Percentiles rank a stretch among this genome's conserved stretches.
phyloP scores from a whole-genome alignment of 345 rosid species.

The Euphorbia lathyris region DNA sequence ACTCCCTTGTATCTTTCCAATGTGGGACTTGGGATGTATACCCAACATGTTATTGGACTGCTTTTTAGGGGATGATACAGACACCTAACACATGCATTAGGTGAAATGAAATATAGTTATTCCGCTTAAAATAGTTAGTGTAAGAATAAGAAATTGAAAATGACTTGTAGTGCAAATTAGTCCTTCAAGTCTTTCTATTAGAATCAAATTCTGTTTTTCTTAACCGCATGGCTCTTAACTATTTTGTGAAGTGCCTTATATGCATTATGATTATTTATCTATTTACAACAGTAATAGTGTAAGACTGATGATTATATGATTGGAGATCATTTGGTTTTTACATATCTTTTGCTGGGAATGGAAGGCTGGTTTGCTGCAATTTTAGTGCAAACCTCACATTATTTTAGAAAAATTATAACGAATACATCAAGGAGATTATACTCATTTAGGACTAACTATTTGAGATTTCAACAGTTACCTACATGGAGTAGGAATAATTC shows the following conservation, averaged over 20 bases:
- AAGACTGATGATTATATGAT: neutral
- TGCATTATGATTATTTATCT: neutral
- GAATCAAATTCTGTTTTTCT: neutral
- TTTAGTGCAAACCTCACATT: too few species aligned
- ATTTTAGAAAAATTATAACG: too few species aligned
- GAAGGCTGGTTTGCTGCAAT: too few species aligned
- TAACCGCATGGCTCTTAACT: neutral
- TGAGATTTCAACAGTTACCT: too few species aligned
- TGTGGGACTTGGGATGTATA: too few species aligned
- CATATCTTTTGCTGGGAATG: too few species aligned
- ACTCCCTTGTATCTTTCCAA: too few species aligned
- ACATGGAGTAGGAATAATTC: too few species aligned
- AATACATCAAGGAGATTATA: too few species aligned
- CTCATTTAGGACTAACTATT: too few species aligned
- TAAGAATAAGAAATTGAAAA: neutral
- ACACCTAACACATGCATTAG: neutral
- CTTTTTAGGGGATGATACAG: neutral
- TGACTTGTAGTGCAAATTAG: neutral
- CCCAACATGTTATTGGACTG: neutral
- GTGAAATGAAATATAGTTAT: neutral
- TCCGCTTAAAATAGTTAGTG: neutral
- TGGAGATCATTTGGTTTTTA: neutral
- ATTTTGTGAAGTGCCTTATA: neutral
- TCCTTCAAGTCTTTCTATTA: neutral
- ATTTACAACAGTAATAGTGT: neutral